Conservation (phyloP, 2,329 filamentous ascomycete genomes). For the Hypoxylon sp. region DNA sequence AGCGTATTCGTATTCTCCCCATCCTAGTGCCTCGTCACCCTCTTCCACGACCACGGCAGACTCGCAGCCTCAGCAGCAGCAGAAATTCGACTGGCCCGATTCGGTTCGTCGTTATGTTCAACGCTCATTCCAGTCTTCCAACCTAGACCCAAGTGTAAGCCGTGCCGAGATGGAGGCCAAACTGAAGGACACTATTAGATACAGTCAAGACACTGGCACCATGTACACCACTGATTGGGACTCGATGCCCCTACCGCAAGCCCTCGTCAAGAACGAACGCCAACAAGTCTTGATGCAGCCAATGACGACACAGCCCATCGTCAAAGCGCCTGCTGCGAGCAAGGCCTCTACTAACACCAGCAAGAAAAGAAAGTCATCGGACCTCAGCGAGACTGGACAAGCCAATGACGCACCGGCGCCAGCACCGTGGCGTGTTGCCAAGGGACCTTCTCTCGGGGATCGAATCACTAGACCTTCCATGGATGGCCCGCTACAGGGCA, state of each 20-base stretch:
- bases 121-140: constrained; percentile 81
- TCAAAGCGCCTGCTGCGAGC: constrained; percentile 23
- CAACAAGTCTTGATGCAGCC: constrained; percentile 55
- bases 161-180: constrained; percentile 81
- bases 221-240: constrained; percentile 85
- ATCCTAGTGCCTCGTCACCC: constrained; percentile 46
- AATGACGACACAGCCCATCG: constrained; percentile 25
- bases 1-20: constrained; percentile 42
- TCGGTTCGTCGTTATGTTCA: constrained; percentile 90
- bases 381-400: constrained; percentile 61
- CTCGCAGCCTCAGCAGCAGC: constrained; percentile 51
- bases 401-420: constrained; percentile 66
- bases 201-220: constrained; percentile 76
- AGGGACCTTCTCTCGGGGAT: constrained; percentile 69
- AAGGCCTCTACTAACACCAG: constrained; percentile 49
- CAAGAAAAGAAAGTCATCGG: constrained; percentile 86
- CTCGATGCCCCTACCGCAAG: constrained; percentile 81
- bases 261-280: constrained; percentile 78
- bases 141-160: constrained; percentile 68
- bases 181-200: constrained; percentile 84
- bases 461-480: constrained; percentile 71
- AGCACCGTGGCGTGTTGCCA: constrained; percentile 79
- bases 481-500: constrained; percentile 54
- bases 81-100: constrained; percentile 79
- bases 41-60: constrained; percentile 37